Evolutionary conservation across 805 yeast species (phyloP), one percentile per base, ranked within the genome.

Genomic region (Cyberlindnera americana): DNA sequence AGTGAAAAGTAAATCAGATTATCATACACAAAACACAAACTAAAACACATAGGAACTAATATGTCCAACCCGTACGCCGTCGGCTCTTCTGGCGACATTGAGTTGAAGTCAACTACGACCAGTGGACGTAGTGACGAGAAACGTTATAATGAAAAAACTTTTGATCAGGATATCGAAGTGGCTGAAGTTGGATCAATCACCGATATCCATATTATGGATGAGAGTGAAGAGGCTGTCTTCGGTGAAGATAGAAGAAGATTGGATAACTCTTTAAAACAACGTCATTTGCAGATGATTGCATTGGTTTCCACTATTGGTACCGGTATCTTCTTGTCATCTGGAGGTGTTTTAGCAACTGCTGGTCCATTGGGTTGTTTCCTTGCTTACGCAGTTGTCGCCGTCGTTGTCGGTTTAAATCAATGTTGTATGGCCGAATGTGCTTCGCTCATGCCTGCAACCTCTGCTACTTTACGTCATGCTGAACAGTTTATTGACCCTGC

Each of bases 271-370:
- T 31, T 55, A 19, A 43, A 54, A 31, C 59, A 53, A 38, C 52
- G 62, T 39, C 75, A 70, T 50, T 53, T 71, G 43, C 74, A 70
- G 47, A 69, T 72, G 74, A 68, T 72, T 44, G 69, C 76, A 29
- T 64, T 72, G 36, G 73, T 72, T 14, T 66, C 70, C 35, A 64
- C 71, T 35, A 59, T 69, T 47, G 74, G 73, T 40, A 68, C 73
- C 1, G 73, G 73, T 40, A 52, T 68, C 13, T 67, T 66, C 47
- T 46, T 67, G 15, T 59, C 66, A 19, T 59, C 67, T 3, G 72
- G 72, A 30, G 62, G 64, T 35, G 58, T 67, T n/a, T 52, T 69
- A 19, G 57, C 60, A 18, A 56, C 50, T 13, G 58, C 65, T 28
- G 66, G 66, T 7, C 63, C 64, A 8, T 59, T 58, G 13, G 69